These are phyloP conservation scores for Mycena metata DNA, from an alignment of 768 basidiomycete species.

Conservation along the genomic window DNA sequence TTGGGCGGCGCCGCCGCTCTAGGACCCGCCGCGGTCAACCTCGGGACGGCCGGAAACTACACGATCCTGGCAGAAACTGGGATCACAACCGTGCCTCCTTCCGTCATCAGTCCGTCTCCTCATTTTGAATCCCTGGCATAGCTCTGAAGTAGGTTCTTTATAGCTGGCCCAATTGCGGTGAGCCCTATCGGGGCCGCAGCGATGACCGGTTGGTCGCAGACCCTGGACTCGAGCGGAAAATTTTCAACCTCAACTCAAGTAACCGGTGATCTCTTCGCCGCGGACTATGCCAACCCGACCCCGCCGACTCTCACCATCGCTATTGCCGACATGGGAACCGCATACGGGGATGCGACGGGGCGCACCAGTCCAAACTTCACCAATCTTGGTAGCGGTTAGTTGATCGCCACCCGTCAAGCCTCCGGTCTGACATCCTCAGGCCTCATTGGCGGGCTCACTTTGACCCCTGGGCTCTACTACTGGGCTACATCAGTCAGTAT, in stretches of 20 bases:
- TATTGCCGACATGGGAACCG: not conserved
- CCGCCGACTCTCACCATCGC: not conserved
- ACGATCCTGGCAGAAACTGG: no score
- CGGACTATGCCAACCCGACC: not conserved
- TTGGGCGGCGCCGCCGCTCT: no score
- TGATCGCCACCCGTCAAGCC: no score
- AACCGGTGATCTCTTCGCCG: not conserved
- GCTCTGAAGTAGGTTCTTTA: no score
- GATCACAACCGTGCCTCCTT: no score
- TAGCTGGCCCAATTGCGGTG: no score
- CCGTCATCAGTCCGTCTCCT: no score
- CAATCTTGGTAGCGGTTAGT: not conserved
- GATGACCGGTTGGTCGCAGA: not conserved
- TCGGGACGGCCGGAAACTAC: no score
- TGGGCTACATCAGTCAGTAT: not conserved
- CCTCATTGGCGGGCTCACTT: no score
- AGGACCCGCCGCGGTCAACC: no score
- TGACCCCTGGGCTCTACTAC: slow-evolving; percentile 4
- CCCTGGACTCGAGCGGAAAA: not conserved
- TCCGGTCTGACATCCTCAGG: no score
- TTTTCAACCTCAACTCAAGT: not conserved
- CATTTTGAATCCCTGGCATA: no score
- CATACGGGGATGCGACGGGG: not conserved
- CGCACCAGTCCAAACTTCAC: not conserved
- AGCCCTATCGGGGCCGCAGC: not conserved